Evolutionary conservation across 805 yeast species (phyloP).

Genomic region (Schwanniomyces sp.): DNA sequence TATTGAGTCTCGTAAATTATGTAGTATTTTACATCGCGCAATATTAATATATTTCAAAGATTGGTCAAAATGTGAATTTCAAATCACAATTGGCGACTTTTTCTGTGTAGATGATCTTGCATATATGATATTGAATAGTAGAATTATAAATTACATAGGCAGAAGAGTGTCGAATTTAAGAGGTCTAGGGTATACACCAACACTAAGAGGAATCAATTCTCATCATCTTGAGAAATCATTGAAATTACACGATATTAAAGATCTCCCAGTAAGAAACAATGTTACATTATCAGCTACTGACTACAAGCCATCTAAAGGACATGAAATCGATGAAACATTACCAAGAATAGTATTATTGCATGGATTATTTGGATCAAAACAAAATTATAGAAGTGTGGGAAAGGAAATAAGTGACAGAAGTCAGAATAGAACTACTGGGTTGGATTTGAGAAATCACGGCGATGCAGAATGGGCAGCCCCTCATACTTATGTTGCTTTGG

Average conservation of each 20-base stretch:
- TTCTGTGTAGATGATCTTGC: too few relatives aligned
- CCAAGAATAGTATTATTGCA: conserved; percentile 49
- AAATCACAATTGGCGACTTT: too few relatives aligned
- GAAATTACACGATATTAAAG: not conserved
- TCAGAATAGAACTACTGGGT: conserved; percentile 34
- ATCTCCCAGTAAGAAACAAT: conserved; percentile 2
- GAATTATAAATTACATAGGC: not conserved
- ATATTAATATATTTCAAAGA: not conserved
- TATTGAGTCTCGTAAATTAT: not conserved
- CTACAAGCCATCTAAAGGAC: conserved; percentile 9
- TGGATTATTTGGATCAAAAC: conserved; percentile 54
- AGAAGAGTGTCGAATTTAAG: not conserved
- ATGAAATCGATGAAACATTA: conserved; percentile 2
- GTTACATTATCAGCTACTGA: conserved; percentile 8
- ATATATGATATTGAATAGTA: too few relatives aligned
- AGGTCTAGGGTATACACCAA: not conserved
- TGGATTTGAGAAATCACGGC: conserved; percentile 62
- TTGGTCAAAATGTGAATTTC: too few relatives aligned
- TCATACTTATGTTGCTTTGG: conserved; percentile 43
- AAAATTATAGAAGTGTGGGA: conserved; percentile 42
- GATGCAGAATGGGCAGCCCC: conserved; percentile 44
- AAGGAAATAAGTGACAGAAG: conserved; percentile 29
- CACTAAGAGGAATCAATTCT: not conserved
- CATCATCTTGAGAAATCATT: not conserved
- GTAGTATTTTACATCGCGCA: not conserved